Conservation (phyloP, 371 early-diverging fungal species). For the Rhizopus stolonifer region DNA sequence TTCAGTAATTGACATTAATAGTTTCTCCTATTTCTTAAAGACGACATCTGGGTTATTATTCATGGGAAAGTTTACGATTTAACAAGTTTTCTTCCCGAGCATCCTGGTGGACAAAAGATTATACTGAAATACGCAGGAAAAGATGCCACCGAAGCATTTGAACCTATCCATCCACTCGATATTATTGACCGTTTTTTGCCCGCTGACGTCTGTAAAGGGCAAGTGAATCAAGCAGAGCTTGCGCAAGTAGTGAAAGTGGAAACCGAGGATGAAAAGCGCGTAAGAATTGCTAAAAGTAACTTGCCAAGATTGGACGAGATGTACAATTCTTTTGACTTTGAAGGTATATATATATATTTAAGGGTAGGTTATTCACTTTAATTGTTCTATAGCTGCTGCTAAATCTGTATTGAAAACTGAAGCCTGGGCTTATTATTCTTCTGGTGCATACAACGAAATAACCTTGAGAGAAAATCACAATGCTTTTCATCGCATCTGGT, state of each 20-base stretch:
- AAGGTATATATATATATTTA: constrained; percentile 35
- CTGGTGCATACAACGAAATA: constrained; percentile 83
- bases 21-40: constrained; percentile 11
- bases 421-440: constrained; percentile 88
- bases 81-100: constrained; percentile 71
- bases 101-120: constrained; percentile 69
- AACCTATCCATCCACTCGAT: constrained; percentile 59
- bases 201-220: constrained; percentile 55
- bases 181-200: constrained; percentile 58
- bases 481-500: constrained; percentile 75
- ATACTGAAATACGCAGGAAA: constrained; percentile 69
- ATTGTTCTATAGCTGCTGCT: constrained; percentile 53
- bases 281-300: constrained; percentile 39
- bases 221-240: constrained; percentile 39
- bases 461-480: constrained; percentile 78
- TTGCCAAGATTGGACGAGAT: constrained; percentile 62
- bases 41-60: constrained; percentile 85
- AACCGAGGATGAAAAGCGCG: constrained; percentile 39
- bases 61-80: constrained; percentile 84
- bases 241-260: constrained; percentile 26
- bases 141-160: constrained; percentile 87
- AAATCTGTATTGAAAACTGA: constrained; percentile 53
- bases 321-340: constrained; percentile 77
- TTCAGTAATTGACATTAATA: background rate
- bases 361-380: background rate